Percentiles rank a stretch among this genome's conserved stretches.
Conservation (phyloP, 345 rosid species). For the Excoecaria agallocha region DNA sequence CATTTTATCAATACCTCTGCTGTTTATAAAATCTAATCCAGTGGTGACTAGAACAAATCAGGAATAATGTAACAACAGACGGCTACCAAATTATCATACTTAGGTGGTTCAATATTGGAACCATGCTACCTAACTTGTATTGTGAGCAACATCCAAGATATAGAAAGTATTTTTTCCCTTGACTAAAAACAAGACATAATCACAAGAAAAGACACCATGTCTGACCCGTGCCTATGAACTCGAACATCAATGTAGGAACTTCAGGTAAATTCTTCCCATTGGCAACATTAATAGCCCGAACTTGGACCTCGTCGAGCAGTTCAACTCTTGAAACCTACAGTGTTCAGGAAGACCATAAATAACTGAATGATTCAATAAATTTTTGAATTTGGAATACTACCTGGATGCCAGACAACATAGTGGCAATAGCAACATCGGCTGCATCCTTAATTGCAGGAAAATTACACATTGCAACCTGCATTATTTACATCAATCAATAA, state of each 20-base stretch:
- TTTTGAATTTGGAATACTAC: slow-evolving; percentile 34
- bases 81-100: neutral
- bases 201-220: neutral
- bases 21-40: too few relatives aligned
- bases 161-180: neutral
- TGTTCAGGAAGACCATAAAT: slow-evolving; percentile 20
- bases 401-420: slow-evolving; percentile 87
- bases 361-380: slow-evolving; percentile 12
- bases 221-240: slow-evolving; percentile 85
- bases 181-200: neutral
- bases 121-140: neutral
- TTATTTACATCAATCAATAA: slow-evolving; percentile 12
- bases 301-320: slow-evolving; percentile 83
- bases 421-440: slow-evolving; percentile 91
- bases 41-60: too few relatives aligned
- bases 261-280: slow-evolving; percentile 78
- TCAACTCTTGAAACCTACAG: slow-evolving; percentile 84
- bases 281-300: slow-evolving; percentile 81
- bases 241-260: slow-evolving; percentile 90
- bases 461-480: slow-evolving; percentile 93
- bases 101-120: neutral
- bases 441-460: slow-evolving; percentile 92
- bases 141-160: neutral
- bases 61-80: too few relatives aligned
- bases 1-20: too few relatives aligned